A percentile compares a stretch with the other conserved stretches of the same genome.
Conservation (phyloP, 768 basidiomycete species). For the Chalciporus piperatus region DNA sequence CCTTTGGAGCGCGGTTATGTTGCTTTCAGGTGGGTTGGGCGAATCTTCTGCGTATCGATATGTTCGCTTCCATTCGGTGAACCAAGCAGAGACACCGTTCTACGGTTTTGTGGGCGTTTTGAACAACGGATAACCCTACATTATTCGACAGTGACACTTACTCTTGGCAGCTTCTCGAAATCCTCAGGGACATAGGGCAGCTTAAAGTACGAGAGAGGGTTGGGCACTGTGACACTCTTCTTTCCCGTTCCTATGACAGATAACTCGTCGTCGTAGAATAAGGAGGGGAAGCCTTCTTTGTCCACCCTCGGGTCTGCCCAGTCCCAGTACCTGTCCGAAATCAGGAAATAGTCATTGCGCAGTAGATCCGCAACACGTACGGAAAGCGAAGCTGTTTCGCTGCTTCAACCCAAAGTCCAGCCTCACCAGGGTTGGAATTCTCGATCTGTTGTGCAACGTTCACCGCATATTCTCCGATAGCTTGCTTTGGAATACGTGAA, state of each 20-base stretch:
- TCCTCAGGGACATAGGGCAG: constrained; percentile 18
- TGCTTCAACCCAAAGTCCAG: constrained; percentile 16
- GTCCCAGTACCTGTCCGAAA: constrained; percentile 22
- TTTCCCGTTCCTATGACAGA: constrained; percentile 4
- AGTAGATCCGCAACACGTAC: too few species aligned
- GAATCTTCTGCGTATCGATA: constrained; percentile 17
- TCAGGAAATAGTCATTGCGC: too few species aligned
- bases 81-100: constrained; percentile 12
- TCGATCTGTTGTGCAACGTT: constrained; percentile 26
- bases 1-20: not conserved
- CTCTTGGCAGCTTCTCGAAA: constrained; percentile 11
- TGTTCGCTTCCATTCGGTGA: constrained; percentile 17
- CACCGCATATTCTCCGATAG: constrained; percentile 24
- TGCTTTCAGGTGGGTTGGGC: constrained; percentile 11
- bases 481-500: constrained; percentile 18
- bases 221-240: constrained; percentile 9
- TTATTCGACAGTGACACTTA: too few species aligned
- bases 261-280: constrained; percentile 17
- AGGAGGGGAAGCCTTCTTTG: constrained; percentile 18
- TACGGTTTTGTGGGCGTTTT: too few species aligned
- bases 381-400: constrained; percentile 29
- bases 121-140: too few species aligned
- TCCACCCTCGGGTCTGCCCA: constrained; percentile 24
- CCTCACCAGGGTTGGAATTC: constrained; percentile 14
- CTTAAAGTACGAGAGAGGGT: constrained; percentile 18